Evolutionary conservation across 2,329 filamentous ascomycete species (phyloP), one percentile per base, ranked within the genome.

Genomic region (Penicillium sp.): DNA sequence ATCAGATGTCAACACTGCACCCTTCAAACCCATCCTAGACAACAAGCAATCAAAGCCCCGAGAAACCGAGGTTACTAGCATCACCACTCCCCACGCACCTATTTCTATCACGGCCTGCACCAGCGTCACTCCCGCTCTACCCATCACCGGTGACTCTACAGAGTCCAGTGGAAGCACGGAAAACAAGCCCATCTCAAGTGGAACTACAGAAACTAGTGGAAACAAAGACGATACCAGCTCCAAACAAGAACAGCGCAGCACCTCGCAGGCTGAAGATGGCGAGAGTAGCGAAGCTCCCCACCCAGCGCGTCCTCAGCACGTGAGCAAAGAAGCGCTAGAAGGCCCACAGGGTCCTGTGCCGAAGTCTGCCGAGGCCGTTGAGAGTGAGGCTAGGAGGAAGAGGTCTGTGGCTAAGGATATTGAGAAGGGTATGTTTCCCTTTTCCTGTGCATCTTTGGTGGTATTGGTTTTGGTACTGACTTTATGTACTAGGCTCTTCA

Each of bases 251-350:
- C 63, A 65, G 42, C 63, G 63, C 31, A 53, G 35, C 5, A 51
- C 57, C n/a, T 46, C 55, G 12, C 41, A 37, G 26, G 22, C 57
- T 6, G 42, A 46, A 25, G n/a, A 36, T 16, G 55, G 45, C 19
- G 40, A 53, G 28, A 43, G 52, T 22, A 50, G 51, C 25, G 43
- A 57, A 7, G 2, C 16, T n/a, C 38, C 5, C 31, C 45, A 12
- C 19, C 10, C 14, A 17, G 33, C 9, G 4, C 46, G 16, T 11
- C 12, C 47, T 4, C 38, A 50, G 1, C 48, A 59, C 0, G 67
- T 61, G 26, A 72, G 69, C 52, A 53, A 66, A 48, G 70, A 72
- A 33, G 67, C 70, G 1, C 60, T 72, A 17, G 53, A 62, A 47
- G 70, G 70, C 0, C 70, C 70, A 4, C 61, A 68, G 33, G 59